A percentile compares a stretch with the other conserved stretches of the same genome.
Evolutionary conservation across 2,329 filamentous ascomycete species (phyloP).

Genomic region (Phialophora verrucosa): DNA sequence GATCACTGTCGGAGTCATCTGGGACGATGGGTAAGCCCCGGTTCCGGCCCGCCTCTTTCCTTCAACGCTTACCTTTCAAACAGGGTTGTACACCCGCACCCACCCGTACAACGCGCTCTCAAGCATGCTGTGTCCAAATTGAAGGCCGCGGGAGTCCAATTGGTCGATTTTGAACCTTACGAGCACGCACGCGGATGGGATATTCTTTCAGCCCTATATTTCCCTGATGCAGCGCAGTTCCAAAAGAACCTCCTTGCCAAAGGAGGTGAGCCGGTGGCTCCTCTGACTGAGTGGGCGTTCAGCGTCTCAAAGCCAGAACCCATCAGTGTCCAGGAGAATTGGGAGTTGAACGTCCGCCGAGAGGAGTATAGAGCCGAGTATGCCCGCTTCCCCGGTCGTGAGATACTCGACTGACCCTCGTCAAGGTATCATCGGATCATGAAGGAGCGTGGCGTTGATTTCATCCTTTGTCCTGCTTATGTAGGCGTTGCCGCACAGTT

Average conservation of each 20-base stretch:
- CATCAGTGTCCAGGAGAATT: constrained; percentile 47
- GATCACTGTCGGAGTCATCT: no score
- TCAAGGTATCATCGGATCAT: no score
- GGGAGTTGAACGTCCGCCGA: constrained; percentile 46
- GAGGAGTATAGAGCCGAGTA: constrained; percentile 58
- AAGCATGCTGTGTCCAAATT: constrained; percentile 52
- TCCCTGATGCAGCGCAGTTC: constrained; percentile 64
- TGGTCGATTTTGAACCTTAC: constrained; percentile 28
- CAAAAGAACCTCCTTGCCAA: constrained; percentile 57
- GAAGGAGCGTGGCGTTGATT: constrained; percentile 37
- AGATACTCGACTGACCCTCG: no score
- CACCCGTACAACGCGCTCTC: constrained; percentile 63
- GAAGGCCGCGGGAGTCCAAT: constrained; percentile 49
- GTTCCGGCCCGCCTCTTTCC: no score
- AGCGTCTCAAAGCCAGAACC: constrained; percentile 45
- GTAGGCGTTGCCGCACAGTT: constrained; percentile 58
- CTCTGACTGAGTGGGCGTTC: constrained; percentile 63
- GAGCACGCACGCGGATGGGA: constrained; percentile 53
- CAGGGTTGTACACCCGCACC: constrained; percentile 62
- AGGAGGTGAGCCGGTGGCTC: constrained; percentile 63
- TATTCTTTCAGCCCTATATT: constrained; percentile 60
- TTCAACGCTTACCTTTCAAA: no score
- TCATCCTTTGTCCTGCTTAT: constrained; percentile 61
- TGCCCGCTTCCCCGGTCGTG: constrained; percentile 21
- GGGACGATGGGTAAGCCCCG: no score